Evolutionary conservation across 345 rosid species (phyloP).

Genomic region (Gossypium rotundifolium): DNA sequence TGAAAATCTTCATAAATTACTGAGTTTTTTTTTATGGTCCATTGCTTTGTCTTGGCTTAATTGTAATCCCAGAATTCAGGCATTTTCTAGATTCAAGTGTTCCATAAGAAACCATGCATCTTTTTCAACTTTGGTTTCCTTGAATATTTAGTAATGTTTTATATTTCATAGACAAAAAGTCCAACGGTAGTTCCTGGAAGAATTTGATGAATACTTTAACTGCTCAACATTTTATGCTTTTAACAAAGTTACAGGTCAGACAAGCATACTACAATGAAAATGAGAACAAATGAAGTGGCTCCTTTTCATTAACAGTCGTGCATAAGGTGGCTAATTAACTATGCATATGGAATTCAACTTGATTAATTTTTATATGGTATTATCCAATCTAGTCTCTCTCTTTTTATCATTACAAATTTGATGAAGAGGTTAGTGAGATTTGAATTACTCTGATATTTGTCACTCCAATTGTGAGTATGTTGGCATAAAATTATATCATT

Average conservation of each 20-base stretch:
- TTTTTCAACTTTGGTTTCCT: neutral
- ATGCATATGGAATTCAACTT: neutral
- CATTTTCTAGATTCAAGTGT: neutral
- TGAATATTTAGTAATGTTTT: neutral
- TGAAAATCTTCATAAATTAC: neutral
- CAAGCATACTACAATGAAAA: neutral
- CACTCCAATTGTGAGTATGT: too few relatives aligned
- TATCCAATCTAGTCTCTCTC: neutral
- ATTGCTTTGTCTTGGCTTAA: neutral
- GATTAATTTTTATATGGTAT: neutral
- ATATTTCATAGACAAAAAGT: neutral
- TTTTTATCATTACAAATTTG: too few relatives aligned
- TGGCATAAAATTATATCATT: neutral
- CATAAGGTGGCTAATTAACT: neutral
- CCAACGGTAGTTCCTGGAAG: neutral
- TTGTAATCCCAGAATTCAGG: neutral
- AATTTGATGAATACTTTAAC: conserved; percentile 2
- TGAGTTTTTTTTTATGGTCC: neutral
- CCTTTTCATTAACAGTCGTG: neutral
- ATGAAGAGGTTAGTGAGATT: too few relatives aligned
- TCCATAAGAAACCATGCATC: too few relatives aligned
- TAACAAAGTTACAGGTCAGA: neutral
- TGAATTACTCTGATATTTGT: too few relatives aligned
- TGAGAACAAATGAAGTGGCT: conserved; percentile 6
- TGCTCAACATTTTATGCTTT: neutral